Conservation (phyloP, 169 alveolate species). For the Perkinsus olseni region DNA sequence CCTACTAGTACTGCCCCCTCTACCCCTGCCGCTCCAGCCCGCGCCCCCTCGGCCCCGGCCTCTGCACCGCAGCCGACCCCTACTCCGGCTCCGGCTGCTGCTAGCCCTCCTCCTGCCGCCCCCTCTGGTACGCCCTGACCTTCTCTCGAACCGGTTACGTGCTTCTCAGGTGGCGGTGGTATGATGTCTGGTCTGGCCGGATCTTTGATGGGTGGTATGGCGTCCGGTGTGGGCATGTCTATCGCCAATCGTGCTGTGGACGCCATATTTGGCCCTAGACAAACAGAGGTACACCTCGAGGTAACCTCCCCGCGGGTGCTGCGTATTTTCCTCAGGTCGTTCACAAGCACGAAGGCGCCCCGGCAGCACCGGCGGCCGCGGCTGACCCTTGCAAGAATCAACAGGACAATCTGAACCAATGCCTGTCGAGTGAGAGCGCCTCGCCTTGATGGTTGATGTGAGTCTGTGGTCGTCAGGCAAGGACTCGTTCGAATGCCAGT, state of each 20-base stretch:
- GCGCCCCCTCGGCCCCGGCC: neutral
- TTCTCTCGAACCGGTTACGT: neutral
- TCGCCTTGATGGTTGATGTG: neutral
- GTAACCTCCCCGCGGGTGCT: neutral
- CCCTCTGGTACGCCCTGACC: neutral
- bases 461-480: neutral
- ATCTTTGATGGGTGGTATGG: neutral
- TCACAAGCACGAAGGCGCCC: neutral
- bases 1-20: neutral
- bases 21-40: neutral
- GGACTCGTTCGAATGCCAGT: neutral
- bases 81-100: neutral
- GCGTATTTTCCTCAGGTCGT: neutral
- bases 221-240: neutral
- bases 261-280: neutral
- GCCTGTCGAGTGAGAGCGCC: neutral
- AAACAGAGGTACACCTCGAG: neutral
- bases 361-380: neutral
- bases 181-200: neutral
- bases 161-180: neutral
- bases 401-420: neutral
- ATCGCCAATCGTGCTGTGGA: neutral
- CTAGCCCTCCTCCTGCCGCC: neutral
- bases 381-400: neutral
- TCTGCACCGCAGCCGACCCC: neutral